phyloP scores from a whole-genome alignment of 2,329 filamentous ascomycete genomes.

The Sarocladium strictum region DNA sequence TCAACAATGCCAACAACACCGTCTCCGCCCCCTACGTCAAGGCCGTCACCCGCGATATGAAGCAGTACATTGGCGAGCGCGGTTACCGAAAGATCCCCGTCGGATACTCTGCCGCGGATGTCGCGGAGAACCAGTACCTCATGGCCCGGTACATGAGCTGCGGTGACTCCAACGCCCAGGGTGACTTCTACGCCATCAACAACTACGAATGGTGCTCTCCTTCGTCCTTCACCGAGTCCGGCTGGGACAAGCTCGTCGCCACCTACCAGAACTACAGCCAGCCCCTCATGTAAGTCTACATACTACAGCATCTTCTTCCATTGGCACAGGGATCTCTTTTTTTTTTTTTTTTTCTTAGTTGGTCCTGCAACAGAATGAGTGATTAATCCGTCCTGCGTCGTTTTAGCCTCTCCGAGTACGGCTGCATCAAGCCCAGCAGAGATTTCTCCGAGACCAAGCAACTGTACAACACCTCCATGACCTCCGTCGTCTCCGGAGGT shows the following conservation, averaged over 20 bases:
- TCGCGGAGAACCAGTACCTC: slow-evolving; percentile 76
- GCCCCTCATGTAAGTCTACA: slow-evolving; percentile 61
- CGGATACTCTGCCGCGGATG: slow-evolving; percentile 73
- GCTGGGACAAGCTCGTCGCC: slow-evolving; percentile 83
- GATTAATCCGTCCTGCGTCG: not conserved
- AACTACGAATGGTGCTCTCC: slow-evolving; percentile 83
- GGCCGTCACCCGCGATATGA: slow-evolving; percentile 71
- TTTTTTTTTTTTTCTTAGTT: too few species aligned
- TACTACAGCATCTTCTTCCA: too few species aligned
- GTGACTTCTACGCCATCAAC: slow-evolving; percentile 85
- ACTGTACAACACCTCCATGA: slow-evolving; percentile 81
- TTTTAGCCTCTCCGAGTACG: slow-evolving; percentile 75
- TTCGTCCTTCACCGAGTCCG: slow-evolving; percentile 56
- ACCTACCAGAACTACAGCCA: slow-evolving; percentile 82
- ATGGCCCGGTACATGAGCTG: slow-evolving; percentile 93
- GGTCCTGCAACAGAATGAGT: too few species aligned
- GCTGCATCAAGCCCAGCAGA: slow-evolving; percentile 68
- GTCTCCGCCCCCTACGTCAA: slow-evolving; percentile 71
- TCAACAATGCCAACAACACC: slow-evolving; percentile 59
- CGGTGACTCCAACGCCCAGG: slow-evolving; percentile 72
- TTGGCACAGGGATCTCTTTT: too few species aligned
- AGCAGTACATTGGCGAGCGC: slow-evolving; percentile 58
- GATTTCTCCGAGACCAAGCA: slow-evolving; percentile 72
- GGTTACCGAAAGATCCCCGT: slow-evolving; percentile 62
- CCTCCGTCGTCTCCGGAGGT: slow-evolving; percentile 83